Conservation (phyloP, 2,329 filamentous ascomycete genomes). For the Arthrobotrys iridis region DNA sequence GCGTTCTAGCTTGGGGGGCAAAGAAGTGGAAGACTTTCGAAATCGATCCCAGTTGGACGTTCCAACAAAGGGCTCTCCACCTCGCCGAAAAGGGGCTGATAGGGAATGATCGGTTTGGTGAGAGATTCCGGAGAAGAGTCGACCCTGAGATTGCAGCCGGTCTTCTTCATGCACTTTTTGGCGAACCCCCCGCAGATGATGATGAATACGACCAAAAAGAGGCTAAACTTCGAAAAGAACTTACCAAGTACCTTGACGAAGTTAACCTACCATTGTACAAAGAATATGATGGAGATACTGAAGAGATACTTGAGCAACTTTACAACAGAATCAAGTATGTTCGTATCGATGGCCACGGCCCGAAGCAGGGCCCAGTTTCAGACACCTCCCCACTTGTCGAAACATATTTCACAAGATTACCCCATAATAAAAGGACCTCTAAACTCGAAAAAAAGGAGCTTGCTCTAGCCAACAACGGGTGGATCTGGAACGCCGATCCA, state of each 20-base stretch:
- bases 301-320: conserved; percentile 86
- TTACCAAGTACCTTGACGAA: conserved; percentile 76
- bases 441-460: conserved; percentile 80
- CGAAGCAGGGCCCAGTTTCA: conserved; percentile 82
- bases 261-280: conserved; percentile 88
- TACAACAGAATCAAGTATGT: conserved; percentile 96
- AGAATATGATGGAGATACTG: conserved; percentile 86
- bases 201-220: conserved; percentile 66
- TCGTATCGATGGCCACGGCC: conserved; percentile 89
- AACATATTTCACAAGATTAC: conserved; percentile 91
- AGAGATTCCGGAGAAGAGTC: conserved; percentile 77
- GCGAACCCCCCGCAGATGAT: conserved; percentile 69
- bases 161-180: conserved; percentile 74
- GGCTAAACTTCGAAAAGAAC: conserved; percentile 66
- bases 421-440: conserved; percentile 78
- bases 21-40: conserved; percentile 67
- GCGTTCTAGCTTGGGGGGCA: conserved; percentile 76
- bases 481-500: conserved; percentile 98
- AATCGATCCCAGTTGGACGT: conserved; percentile 61
- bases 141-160: conserved; percentile 76
- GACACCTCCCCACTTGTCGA: conserved; percentile 84
- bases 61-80: conserved; percentile 70
- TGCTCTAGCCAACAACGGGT: conserved; percentile 92
- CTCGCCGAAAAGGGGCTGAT: conserved; percentile 75
- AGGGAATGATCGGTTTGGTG: conserved; percentile 78